Evolutionary conservation across 805 yeast genomes (phyloP).

Genomic region (Kodamaea restingae): DNA sequence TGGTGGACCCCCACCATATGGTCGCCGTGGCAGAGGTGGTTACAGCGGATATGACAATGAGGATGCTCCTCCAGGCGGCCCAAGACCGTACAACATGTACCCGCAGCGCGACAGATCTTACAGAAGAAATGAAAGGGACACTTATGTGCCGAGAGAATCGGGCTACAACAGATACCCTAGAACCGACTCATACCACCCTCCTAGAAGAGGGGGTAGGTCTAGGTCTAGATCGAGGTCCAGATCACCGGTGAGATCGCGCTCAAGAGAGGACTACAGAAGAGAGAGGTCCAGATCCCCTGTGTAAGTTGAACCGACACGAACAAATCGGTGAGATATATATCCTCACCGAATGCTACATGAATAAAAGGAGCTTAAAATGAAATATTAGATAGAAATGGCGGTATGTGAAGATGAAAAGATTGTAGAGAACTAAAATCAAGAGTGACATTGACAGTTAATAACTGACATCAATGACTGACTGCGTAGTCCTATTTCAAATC

Average conservation of each 20-base stretch:
- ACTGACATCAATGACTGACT: no score
- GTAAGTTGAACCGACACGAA: no score
- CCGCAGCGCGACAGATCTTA: conserved; percentile 9
- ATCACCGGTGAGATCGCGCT: conserved; percentile 5
- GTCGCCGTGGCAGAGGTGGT: conserved; percentile 7
- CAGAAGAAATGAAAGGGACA: conserved; percentile 11
- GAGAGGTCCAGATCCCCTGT: conserved; percentile 7
- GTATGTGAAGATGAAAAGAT: no score
- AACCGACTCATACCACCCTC: conserved; percentile 13
- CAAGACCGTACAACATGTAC: conserved; percentile 12
- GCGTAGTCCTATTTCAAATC: no score
- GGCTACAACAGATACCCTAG: conserved; percentile 7
- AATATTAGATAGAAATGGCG: no score
- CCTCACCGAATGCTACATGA: no score
- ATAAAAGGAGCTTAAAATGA: no score
- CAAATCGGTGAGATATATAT: no score
- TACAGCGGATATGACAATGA: conserved; percentile 7
- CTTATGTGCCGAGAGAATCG: conserved; percentile 11
- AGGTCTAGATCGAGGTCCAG: conserved; percentile 6
- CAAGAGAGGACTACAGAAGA: conserved; percentile 7
- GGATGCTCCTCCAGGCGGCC: conserved; percentile 9
- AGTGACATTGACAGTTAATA: no score
- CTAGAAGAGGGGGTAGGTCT: conserved; percentile 7
- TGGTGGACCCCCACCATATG: conserved; percentile 8
- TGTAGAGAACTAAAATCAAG: no score